Evolutionary conservation across 225 moss, liverwort and hornwort genomes (phyloP).

Genomic region (Neckera pumila): DNA sequence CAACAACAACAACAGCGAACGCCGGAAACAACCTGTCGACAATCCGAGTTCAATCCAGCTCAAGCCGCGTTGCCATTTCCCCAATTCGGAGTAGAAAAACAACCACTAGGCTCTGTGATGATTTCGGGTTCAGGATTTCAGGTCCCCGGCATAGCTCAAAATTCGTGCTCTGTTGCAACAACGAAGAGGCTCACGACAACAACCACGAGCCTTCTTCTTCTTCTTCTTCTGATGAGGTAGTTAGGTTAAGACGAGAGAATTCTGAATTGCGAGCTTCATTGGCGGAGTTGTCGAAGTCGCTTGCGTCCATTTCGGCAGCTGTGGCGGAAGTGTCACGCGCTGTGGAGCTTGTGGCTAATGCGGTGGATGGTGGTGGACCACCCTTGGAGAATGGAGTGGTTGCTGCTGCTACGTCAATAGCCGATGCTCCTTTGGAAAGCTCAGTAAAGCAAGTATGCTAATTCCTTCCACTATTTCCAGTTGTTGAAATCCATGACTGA

Average conservation of each 20-base stretch:
- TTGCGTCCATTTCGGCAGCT: constrained; percentile 54
- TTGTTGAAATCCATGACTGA: not conserved
- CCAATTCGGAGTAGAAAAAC: not conserved
- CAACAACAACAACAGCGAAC: not conserved
- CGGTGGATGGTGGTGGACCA: constrained; percentile 18
- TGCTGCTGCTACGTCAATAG: not conserved
- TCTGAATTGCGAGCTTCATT: constrained; percentile 43
- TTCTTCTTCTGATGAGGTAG: too few relatives aligned
- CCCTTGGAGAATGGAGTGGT: not conserved
- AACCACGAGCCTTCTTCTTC: not conserved
- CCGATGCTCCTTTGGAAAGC: not conserved
- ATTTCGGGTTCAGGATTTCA: not conserved
- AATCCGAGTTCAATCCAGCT: not conserved
- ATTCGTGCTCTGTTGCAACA: constrained; percentile 6
- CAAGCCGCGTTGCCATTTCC: not conserved
- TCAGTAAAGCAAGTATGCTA: not conserved
- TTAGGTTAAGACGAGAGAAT: constrained; percentile 28
- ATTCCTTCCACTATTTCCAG: not conserved
- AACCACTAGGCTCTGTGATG: not conserved
- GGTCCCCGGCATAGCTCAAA: not conserved
- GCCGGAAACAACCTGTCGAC: not conserved
- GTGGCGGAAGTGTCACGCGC: constrained; percentile 65
- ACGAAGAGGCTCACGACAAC: not conserved
- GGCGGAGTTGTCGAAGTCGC: constrained; percentile 49
- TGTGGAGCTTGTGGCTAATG: constrained; percentile 52